phyloP scores from a whole-genome alignment of 192 early-diverging fungal genomes.

The Mortierella claussenii region DNA sequence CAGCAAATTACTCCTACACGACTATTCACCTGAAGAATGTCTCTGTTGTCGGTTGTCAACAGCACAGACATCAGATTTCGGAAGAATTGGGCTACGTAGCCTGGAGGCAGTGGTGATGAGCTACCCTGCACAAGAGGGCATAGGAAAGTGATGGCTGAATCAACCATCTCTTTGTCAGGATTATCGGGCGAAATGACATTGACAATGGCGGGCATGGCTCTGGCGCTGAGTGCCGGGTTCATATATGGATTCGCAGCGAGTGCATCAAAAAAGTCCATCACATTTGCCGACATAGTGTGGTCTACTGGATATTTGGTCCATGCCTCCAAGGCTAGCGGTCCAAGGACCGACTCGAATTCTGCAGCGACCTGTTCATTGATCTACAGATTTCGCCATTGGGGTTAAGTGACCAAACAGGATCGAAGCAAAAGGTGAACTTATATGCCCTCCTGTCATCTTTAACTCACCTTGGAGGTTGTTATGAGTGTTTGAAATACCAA shows the following conservation, averaged over 20 bases:
- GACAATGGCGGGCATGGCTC: constrained; percentile 75
- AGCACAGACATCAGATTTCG: constrained; percentile 81
- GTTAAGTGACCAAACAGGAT: too few relatives aligned
- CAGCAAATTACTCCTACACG: too few relatives aligned
- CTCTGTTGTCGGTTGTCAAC: constrained; percentile 69
- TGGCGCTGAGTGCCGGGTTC: constrained; percentile 70
- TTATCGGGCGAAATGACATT: constrained; percentile 3
- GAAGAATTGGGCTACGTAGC: constrained; percentile 79
- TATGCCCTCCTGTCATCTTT: not conserved
- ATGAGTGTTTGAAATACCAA: constrained; percentile 72
- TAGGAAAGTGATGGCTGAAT: constrained; percentile 77
- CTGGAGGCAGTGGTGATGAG: constrained; percentile 76
- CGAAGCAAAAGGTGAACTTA: not conserved
- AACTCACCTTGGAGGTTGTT: constrained; percentile 64
- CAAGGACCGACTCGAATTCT: constrained; percentile 74
- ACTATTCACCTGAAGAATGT: constrained; percentile 83
- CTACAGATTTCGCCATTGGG: constrained; percentile 40
- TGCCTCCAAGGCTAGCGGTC: constrained; percentile 74
- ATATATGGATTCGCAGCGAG: constrained; percentile 74
- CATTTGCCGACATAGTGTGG: constrained; percentile 71
- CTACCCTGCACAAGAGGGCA: constrained; percentile 73
- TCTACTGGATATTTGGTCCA: constrained; percentile 83
- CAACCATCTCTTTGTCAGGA: constrained; percentile 12
- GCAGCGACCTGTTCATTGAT: constrained; percentile 77
- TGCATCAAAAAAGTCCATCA: constrained; percentile 79